Base-by-base conservation (phyloP, 2,329 filamentous ascomycete species). In the Arthrobotrys sphaeroides region DNA sequence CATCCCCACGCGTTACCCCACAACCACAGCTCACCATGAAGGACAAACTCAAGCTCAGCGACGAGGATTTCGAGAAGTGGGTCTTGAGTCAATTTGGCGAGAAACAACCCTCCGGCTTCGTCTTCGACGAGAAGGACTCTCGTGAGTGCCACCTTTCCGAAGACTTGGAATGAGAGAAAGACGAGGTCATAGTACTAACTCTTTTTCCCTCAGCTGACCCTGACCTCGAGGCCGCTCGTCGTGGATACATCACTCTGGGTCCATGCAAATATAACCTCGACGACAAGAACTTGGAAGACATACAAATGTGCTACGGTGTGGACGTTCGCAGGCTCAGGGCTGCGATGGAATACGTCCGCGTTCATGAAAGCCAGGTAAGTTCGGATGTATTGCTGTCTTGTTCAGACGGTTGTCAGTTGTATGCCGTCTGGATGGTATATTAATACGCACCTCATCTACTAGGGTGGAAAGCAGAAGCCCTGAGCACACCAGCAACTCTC, bases 141-240 rank as follows among this genome's bases (percentile, higher is more conserved):
- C n/a, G n/a, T n/a, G n/a, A n/a, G n/a, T n/a, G n/a, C n/a, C n/a
- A n/a, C n/a, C n/a, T n/a, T n/a, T n/a, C 67, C 26, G 33, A 38
- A 59, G 24, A 18, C 49, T 28, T 57, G n/a, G 13, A 31, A 24
- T 13, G 49, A n/a, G 62, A 18, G 49, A 57, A 26, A 67, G 36
- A n/a, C n/a, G n/a, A n/a, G n/a, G n/a, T n/a, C n/a, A n/a, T n/a
- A 49, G 18, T 28, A 40, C 64, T 38, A 68, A 55, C 22, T 20
- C 42, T 2, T 59, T 45, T 33, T 24, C 36, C 20, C 9, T 1
- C 22, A 26, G 55, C 24, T 31, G 51, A 38, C 18, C 7, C 31
- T n/a, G 62, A 42, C 22, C 3, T 51, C 5, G 62, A 40, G 20
- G 51, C 40, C 10, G 64, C 24, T 16, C 49, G 33, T 18, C 49